Base-by-base conservation (phyloP, 2,329 filamentous ascomycete genomes). In the Thelonectria discophora region DNA sequence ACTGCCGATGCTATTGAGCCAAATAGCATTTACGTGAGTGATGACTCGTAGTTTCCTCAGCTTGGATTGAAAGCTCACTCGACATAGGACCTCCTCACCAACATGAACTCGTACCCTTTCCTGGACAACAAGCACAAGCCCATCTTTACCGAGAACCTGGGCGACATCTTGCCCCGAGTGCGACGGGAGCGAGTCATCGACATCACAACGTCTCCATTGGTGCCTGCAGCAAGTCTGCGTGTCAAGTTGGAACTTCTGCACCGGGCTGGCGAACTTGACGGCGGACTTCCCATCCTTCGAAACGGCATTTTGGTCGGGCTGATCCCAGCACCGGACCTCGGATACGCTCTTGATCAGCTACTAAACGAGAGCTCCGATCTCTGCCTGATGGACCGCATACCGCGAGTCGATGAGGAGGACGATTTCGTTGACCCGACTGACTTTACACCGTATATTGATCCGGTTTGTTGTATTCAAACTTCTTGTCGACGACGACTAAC, bases 61-160 rank as follows among this genome's bases (percentile, higher is more conserved):
- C 7, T 37, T 12, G 27, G n/a, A 21, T 9, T 13, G 12, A 30
- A 50, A 15, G 52, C 73, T 73, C 24, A 72, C 62, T 42, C 21
- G 13, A 3, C 12, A 21, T 12, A 91, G 87, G 95, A 98, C 74
- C 86, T 98, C 11, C 82, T 98, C 17, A 98, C 94, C 0, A 93
- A 95, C 74, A 94, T 99, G 90, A 98, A 99, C 77, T 91, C 92
- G 3, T 99, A 98, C 68, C 95, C 95, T 0, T 97, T 96, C 80
- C 85, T 99, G n/a, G 93, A 97, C 78, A 97, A 96, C 79, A 98
- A 97, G 76, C 87, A 94, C 64, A 93, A 96, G 68, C 94, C 94
- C 1, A 84, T 96, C 17, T 97, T 97, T 75, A 97, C 94, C 1
- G 90, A 91, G 1, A 91, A 96, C 56, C 84, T 99, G 1, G 91